Conservation (phyloP, 257 asterid genomes). For the Schizonepeta tenuifolia region DNA sequence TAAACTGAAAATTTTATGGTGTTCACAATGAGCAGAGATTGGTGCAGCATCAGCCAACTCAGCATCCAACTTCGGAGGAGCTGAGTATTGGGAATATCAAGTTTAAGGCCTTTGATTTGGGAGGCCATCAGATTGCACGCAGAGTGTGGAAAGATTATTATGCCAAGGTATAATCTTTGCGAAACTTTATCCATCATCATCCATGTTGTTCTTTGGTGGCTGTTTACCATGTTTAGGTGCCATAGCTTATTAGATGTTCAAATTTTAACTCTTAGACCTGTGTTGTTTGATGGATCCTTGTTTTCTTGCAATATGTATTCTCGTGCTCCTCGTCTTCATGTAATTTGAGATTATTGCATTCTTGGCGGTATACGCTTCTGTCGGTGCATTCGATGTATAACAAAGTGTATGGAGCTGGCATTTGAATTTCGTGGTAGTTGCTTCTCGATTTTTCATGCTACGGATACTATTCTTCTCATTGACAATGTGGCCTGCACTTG, state of each 20-base stretch:
- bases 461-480: neutral
- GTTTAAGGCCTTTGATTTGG: slow-evolving; percentile 96
- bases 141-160: slow-evolving; percentile 97
- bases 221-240: neutral
- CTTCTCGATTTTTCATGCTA: slow-evolving; percentile 5
- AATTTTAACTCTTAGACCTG: neutral
- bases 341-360: neutral
- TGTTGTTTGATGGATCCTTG: slow-evolving; percentile 16
- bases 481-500: neutral
- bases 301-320: slow-evolving; percentile 3
- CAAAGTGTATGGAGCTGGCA: neutral
- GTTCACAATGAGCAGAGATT: slow-evolving; percentile 67
- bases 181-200: neutral
- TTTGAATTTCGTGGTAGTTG: slow-evolving; percentile 11
- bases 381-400: neutral
- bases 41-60: slow-evolving; percentile 98
- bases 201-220: neutral
- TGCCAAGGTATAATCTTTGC: slow-evolving; percentile 66
- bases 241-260: slow-evolving; percentile 12
- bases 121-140: slow-evolving; percentile 96
- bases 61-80: slow-evolving; percentile 95
- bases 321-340: neutral
- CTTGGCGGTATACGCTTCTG: neutral
- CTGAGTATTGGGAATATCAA: slow-evolving; percentile 70
- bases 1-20: slow-evolving; percentile 32